phyloP scores from a whole-genome alignment of 2,329 filamentous ascomycete species.

The Chaetomium sp. region DNA sequence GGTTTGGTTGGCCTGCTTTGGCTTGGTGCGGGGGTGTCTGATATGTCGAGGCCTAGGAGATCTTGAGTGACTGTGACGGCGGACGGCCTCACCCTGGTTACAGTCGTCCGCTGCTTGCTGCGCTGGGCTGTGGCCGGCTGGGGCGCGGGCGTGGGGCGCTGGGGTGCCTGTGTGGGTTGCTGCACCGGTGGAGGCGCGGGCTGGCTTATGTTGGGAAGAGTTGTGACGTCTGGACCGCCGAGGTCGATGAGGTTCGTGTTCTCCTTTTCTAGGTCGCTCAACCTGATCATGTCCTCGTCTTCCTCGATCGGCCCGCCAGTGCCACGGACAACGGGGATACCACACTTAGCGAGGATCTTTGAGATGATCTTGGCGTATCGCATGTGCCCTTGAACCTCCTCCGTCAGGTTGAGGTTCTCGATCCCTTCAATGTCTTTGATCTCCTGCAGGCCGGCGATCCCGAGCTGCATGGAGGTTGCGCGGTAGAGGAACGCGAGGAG shows the following conservation, averaged over 20 bases:
- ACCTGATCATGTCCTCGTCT: slow-evolving; percentile 45
- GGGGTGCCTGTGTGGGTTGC: background rate
- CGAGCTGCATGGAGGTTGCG: slow-evolving; percentile 77
- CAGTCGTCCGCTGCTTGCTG: slow-evolving; percentile 15
- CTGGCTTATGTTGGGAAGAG: slow-evolving; percentile 13
- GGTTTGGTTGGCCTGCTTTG: background rate
- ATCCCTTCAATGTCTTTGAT: slow-evolving; percentile 69
- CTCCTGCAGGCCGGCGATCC: slow-evolving; percentile 79
- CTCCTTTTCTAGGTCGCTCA: slow-evolving; percentile 38
- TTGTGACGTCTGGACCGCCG: slow-evolving; percentile 39
- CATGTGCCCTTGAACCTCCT: slow-evolving; percentile 49
- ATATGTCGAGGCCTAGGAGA: slow-evolving; percentile 14
- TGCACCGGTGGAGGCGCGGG: slow-evolving; percentile 8
- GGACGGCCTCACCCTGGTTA: slow-evolving; percentile 18
- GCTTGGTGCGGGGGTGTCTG: background rate
- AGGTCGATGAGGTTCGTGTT: slow-evolving; percentile 48
- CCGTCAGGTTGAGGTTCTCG: slow-evolving; percentile 56
- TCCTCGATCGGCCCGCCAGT: slow-evolving; percentile 51
- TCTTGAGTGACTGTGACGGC: slow-evolving; percentile 15
- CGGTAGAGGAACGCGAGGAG: slow-evolving; percentile 87
- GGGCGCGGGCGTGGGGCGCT: background rate
- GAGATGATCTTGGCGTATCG: slow-evolving; percentile 47
- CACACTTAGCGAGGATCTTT: slow-evolving; percentile 55
- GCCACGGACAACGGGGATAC: slow-evolving; percentile 51
- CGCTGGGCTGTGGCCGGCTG: slow-evolving; percentile 7